These are phyloP conservation scores for Agrocybe praecox DNA, from an alignment of 768 basidiomycete species.

Conservation along the genomic window DNA sequence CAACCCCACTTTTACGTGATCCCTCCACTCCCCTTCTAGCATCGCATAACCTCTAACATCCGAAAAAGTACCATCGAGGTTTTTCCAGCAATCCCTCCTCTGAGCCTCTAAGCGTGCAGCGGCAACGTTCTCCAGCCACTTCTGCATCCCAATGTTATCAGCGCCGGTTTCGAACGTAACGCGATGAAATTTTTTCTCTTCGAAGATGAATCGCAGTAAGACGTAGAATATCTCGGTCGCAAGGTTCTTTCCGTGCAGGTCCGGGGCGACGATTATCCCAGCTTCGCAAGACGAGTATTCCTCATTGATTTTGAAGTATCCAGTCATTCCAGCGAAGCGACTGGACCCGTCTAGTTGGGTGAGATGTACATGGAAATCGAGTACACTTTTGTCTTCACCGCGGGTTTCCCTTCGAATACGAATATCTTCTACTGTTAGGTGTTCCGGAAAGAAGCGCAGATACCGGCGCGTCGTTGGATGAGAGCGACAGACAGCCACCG, in stretches of 20 bases:
- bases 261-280: conserved; percentile 41
- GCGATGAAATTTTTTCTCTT: conserved; percentile 41
- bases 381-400: conserved; percentile 29
- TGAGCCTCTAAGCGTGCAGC: conserved; percentile 39
- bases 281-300: conserved; percentile 38
- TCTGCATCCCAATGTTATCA: conserved; percentile 45
- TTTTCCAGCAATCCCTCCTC: conserved; percentile 43
- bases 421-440: conserved; percentile 35
- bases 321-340: conserved; percentile 38
- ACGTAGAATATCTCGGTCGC: conserved; percentile 48
- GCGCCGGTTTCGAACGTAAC: conserved; percentile 41
- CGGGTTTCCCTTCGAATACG: conserved; percentile 34
- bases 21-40: conserved; percentile 44
- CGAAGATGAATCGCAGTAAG: conserved; percentile 41
- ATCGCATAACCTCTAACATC: conserved; percentile 45
- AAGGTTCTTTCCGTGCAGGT: conserved; percentile 36
- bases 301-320: conserved; percentile 40
- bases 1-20: conserved; percentile 31
- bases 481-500: conserved; percentile 33
- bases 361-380: conserved; percentile 41
- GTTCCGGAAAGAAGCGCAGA: conserved; percentile 39
- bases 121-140: conserved; percentile 45
- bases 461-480: conserved; percentile 40
- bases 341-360: conserved; percentile 24
- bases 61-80: conserved; percentile 32